phyloP scores from a whole-genome alignment of 257 asterid genomes.

The Ilex aquifolium region DNA sequence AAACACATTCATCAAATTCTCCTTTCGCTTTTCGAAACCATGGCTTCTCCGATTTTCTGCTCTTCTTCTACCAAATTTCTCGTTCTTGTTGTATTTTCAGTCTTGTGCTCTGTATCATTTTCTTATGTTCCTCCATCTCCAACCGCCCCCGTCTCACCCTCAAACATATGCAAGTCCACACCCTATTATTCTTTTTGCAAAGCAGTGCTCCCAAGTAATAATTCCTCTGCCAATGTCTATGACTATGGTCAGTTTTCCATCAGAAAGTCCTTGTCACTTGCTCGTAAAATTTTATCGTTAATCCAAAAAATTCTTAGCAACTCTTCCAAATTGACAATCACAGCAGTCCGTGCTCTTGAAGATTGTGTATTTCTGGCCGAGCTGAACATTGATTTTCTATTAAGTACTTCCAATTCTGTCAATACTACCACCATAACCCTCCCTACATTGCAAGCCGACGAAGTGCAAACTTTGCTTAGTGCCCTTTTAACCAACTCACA shows the following conservation, averaged over 20 bases:
- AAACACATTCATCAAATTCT: neutral
- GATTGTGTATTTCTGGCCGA: conserved; percentile 59
- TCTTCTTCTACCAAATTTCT: neutral
- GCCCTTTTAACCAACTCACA: conserved; percentile 62
- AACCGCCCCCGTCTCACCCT: conserved; percentile 5
- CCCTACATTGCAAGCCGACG: conserved; percentile 37
- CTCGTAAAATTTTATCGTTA: conserved; percentile 40
- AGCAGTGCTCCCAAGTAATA: conserved; percentile 34
- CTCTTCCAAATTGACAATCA: conserved; percentile 28
- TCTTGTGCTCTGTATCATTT: neutral
- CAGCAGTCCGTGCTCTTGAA: conserved; percentile 55
- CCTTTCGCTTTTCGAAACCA: neutral
- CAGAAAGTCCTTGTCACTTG: conserved; percentile 39
- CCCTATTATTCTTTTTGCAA: conserved; percentile 34
- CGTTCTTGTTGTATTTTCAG: conserved; percentile 10
- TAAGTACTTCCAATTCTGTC: conserved; percentile 18
- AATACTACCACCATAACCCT: conserved; percentile 31
- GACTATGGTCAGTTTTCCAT: conserved; percentile 57
- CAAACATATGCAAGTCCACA: conserved; percentile 25
- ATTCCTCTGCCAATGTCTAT: conserved; percentile 47
- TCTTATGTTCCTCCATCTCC: neutral
- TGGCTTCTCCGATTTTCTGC: neutral
- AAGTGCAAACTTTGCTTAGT: conserved; percentile 57
- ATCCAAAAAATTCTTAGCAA: conserved; percentile 30
- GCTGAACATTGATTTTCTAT: conserved; percentile 49